phyloP scores from a whole-genome alignment of 169 alveolate genomes.

The Neospora caninum region DNA sequence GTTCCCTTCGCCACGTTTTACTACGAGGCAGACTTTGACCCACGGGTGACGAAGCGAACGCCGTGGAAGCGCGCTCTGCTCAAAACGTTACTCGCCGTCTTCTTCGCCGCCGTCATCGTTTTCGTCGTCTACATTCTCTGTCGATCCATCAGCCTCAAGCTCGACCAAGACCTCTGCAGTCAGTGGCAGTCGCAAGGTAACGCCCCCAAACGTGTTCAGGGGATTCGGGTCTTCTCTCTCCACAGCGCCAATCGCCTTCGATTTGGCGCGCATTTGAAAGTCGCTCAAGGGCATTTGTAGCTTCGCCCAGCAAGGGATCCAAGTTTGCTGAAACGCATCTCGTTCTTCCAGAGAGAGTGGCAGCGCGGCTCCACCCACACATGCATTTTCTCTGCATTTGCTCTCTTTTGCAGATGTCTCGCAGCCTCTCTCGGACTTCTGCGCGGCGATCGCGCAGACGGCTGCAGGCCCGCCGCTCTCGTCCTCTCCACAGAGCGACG shows the following conservation, averaged over 20 bases:
- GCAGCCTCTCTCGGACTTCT: conserved; percentile 2
- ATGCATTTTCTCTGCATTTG: not conserved
- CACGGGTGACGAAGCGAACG: not conserved
- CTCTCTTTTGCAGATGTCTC: not conserved
- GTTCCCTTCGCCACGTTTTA: conserved; percentile 40
- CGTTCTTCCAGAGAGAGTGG: too few species aligned
- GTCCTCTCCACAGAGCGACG: not conserved
- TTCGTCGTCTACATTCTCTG: conserved; percentile 7
- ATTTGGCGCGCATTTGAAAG: too few species aligned
- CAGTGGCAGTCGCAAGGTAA: conserved; percentile 22
- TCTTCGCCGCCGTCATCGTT: not conserved
- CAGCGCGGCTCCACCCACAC: too few species aligned
- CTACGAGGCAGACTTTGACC: conserved; percentile 46
- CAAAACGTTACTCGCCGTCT: not conserved
- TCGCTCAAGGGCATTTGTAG: too few species aligned
- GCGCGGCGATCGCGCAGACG: not conserved
- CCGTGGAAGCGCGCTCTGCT: conserved; percentile 7
- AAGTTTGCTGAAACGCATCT: too few species aligned
- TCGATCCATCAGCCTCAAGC: not conserved
- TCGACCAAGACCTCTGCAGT: conserved; percentile 28
- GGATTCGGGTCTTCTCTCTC: too few species aligned
- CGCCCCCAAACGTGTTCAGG: too few species aligned
- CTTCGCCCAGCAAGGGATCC: too few species aligned
- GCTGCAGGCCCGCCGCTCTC: not conserved
- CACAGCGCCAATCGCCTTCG: too few species aligned